Evolutionary conservation across 768 basidiomycete species (phyloP).

Genomic region (Tylopilus vinaceipallidus): DNA sequence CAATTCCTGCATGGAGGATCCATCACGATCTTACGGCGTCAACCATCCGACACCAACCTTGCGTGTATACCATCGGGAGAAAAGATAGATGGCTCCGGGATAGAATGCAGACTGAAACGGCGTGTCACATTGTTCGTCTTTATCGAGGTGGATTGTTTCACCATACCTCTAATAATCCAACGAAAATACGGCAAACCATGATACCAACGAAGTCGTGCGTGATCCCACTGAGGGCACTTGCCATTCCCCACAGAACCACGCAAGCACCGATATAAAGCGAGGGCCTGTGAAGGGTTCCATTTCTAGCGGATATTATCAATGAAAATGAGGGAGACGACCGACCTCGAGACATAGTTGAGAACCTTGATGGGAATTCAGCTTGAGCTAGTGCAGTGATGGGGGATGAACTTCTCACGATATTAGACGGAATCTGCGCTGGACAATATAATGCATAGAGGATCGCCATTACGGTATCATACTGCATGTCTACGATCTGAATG

Average conservation of each 20-base stretch:
- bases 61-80: slow-evolving; percentile 28
- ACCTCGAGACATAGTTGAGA: slow-evolving; percentile 55
- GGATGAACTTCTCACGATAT: neutral
- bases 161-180: slow-evolving; percentile 57
- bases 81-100: slow-evolving; percentile 50
- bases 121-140: neutral
- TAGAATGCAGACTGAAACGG: slow-evolving; percentile 53
- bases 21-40: neutral
- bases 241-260: slow-evolving; percentile 61
- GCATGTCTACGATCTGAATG: slow-evolving; percentile 40
- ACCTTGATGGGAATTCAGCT: slow-evolving; percentile 34
- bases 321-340: no score
- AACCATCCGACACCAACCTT: slow-evolving; percentile 4
- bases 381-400: neutral
- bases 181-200: slow-evolving; percentile 55
- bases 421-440: slow-evolving; percentile 47
- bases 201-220: slow-evolving; percentile 56
- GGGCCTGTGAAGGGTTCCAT: slow-evolving; percentile 40
- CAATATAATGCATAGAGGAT: slow-evolving; percentile 60
- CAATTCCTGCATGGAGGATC: slow-evolving; percentile 44
- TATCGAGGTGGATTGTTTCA: neutral
- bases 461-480: slow-evolving; percentile 54
- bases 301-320: neutral
- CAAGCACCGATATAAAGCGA: slow-evolving; percentile 60
- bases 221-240: slow-evolving; percentile 60